Evolutionary conservation across 805 yeast species (phyloP).

Genomic region (Kuraishia floccosa): DNA sequence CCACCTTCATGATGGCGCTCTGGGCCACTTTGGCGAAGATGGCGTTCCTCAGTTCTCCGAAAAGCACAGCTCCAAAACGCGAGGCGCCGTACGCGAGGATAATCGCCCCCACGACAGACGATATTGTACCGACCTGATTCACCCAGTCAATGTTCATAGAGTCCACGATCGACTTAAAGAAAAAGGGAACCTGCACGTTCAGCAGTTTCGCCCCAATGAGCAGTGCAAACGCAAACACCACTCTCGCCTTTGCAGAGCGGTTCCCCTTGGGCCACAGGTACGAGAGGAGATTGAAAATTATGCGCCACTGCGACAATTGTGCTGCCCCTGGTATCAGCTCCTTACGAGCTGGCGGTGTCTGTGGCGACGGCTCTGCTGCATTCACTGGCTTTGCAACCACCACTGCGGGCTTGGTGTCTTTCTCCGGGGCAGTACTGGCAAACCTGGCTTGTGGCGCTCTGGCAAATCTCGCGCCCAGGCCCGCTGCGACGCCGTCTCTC

Average conservation of each 20-base stretch:
- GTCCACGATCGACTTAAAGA: conserved; percentile 81
- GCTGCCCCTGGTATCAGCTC: too few species aligned
- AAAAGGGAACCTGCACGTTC: conserved; percentile 94
- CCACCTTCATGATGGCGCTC: conserved; percentile 83
- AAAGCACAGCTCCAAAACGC: conserved; percentile 84
- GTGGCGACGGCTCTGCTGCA: too few species aligned
- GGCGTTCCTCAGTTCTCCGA: conserved; percentile 93
- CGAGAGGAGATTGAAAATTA: conserved; percentile 49
- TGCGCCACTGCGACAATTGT: conserved; percentile 38
- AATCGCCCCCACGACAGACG: conserved; percentile 53
- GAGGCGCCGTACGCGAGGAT: conserved; percentile 89
- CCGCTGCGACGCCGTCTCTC: too few species aligned
- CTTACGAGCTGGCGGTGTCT: too few species aligned
- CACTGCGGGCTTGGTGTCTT: too few species aligned
- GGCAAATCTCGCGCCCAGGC: too few species aligned
- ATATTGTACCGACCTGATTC: conserved; percentile 43
- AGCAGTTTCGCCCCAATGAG: conserved; percentile 73
- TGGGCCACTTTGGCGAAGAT: conserved; percentile 94
- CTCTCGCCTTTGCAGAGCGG: conserved; percentile 58
- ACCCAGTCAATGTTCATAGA: conserved; percentile 89
- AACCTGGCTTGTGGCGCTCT: too few species aligned
- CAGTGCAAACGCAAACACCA: conserved; percentile 60
- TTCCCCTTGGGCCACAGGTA: conserved; percentile 80
- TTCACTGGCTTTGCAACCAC: too few species aligned
- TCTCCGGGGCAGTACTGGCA: too few species aligned